Percentiles rank a stretch among this genome's conserved stretches.
These are phyloP conservation scores for Balakata baccata DNA, from an alignment of 345 rosid species.

Conservation along the genomic window DNA sequence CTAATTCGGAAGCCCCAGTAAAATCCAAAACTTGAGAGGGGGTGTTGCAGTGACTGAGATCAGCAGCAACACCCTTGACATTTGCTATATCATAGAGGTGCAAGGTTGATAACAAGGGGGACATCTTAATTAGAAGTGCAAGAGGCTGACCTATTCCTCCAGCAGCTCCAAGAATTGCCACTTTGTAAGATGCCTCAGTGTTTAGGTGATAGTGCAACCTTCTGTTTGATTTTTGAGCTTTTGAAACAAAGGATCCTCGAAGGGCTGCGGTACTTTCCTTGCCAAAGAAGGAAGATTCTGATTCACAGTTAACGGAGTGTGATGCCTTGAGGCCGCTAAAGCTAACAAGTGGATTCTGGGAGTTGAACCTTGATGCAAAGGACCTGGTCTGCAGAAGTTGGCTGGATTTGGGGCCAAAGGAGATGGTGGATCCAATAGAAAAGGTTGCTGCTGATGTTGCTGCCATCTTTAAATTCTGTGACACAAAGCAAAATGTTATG, in stretches of 20 bases:
- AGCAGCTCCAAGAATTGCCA: conserved; percentile 85
- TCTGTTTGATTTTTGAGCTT: conserved; percentile 35
- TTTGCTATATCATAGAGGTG: conserved; percentile 88
- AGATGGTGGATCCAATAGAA: conserved; percentile 50
- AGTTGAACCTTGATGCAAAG: conserved; percentile 33
- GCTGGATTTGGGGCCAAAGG: conserved; percentile 43
- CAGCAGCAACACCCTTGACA: conserved; percentile 95
- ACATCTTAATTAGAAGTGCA: conserved; percentile 86
- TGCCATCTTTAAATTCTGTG: conserved; percentile 49
- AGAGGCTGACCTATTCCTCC: conserved; percentile 94
- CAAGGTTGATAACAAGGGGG: conserved; percentile 73
- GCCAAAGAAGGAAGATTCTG: conserved; percentile 55
- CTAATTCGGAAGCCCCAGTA: conserved; percentile 72
- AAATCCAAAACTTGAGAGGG: conserved; percentile 83
- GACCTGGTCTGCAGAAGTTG: conserved; percentile 43
- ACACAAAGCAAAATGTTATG: not conserved
- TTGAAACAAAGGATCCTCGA: conserved; percentile 35
- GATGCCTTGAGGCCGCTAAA: conserved; percentile 65
- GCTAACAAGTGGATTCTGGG: conserved; percentile 39
- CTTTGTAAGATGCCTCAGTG: conserved; percentile 60
- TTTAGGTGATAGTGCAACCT: conserved; percentile 42
- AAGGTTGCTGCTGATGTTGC: conserved; percentile 60
- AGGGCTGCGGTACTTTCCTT: conserved; percentile 48
- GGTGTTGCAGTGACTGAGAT: conserved; percentile 91
- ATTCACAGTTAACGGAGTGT: conserved; percentile 42